These are phyloP conservation scores for Fusarium napiforme DNA, from an alignment of 2,329 filamentous ascomycete species.

Conservation along the genomic window DNA sequence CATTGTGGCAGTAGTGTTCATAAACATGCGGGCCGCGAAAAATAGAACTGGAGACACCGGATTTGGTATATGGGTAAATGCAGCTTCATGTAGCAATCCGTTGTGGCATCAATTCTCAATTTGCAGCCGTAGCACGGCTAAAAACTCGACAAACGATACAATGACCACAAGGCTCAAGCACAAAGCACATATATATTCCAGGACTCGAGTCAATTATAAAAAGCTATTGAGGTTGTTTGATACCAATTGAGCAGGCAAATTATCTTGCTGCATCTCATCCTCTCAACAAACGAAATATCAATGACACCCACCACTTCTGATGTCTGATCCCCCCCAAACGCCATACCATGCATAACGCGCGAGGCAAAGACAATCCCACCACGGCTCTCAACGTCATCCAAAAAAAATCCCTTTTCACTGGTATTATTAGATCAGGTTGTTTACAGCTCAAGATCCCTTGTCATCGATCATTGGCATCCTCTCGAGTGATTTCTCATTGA, in stretches of 20 bases:
- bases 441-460: neutral
- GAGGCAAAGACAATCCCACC: conserved; percentile 40
- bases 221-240: conserved; percentile 8
- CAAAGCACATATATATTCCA: neutral
- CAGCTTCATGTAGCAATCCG: neutral
- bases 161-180: neutral
- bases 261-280: conserved; percentile 8
- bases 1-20: neutral
- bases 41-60: neutral
- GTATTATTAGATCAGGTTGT: conserved; percentile 26
- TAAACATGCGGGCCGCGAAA: neutral
- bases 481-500: conserved; percentile 25
- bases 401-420: conserved; percentile 23
- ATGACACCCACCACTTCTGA: conserved; percentile 28
- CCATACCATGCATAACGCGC: conserved; percentile 45
- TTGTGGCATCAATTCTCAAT: neutral
- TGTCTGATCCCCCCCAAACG: conserved; percentile 42
- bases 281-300: conserved; percentile 31
- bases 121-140: neutral
- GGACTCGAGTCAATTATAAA: neutral
- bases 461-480: neutral
- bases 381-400: conserved; percentile 32
- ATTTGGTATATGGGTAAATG: neutral
- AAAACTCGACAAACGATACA: neutral
- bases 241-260: conserved; percentile 7